A percentile compares a stretch with the other conserved stretches of the same genome.
Evolutionary conservation across 116 monocot genomes (phyloP).

Genomic region (Zostera marina): DNA sequence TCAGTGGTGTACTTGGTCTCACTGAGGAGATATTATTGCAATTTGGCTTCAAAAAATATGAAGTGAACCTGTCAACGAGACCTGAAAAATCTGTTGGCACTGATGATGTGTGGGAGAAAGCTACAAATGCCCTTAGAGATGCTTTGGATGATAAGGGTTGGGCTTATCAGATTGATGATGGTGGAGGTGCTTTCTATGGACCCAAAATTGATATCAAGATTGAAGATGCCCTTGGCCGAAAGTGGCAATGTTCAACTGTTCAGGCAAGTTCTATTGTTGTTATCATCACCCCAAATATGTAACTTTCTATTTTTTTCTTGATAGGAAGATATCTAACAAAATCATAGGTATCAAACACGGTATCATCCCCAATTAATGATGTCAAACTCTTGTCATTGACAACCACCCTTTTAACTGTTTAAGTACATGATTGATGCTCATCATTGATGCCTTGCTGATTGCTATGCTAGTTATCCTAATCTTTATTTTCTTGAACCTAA

Average conservation of each 20-base stretch:
- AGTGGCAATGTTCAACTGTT: constrained; percentile 96
- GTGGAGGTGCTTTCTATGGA: constrained; percentile 97
- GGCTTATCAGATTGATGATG: constrained; percentile 86
- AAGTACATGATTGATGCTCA: too few species aligned
- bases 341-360: too few species aligned
- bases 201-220: constrained; percentile 96
- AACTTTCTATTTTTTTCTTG: too few species aligned
- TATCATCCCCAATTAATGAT: too few species aligned
- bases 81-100: constrained; percentile 77
- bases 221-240: constrained; percentile 88
- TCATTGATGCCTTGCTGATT: too few species aligned
- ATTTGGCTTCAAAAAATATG: constrained; percentile 75
- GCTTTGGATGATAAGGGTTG: constrained; percentile 89
- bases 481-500: too few species aligned
- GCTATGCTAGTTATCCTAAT: too few species aligned
- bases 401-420: too few species aligned
- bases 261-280: constrained; percentile 29
- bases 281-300: background rate
- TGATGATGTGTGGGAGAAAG: constrained; percentile 83
- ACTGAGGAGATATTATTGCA: constrained; percentile 81
- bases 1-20: constrained; percentile 80
- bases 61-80: constrained; percentile 85
- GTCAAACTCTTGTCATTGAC: too few species aligned
- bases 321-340: too few species aligned
- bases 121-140: constrained; percentile 59